phyloP scores from a whole-genome alignment of 192 early-diverging fungal genomes.

The Backusella tuberculispora region DNA sequence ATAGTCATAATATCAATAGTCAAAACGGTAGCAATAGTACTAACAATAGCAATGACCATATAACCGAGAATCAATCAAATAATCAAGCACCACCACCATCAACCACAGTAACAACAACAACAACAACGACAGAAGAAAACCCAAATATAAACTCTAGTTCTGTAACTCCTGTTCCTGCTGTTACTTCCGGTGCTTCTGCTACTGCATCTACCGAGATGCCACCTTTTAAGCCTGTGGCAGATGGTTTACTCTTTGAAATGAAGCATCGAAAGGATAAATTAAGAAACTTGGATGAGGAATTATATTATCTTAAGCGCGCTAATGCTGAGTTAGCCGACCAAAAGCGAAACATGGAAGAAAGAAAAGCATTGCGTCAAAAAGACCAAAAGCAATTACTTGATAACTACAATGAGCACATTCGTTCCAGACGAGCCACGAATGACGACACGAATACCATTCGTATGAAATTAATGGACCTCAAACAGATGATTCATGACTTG shows the following conservation, averaged over 20 bases:
- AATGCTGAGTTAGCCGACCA: not conserved
- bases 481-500: conserved; percentile 42
- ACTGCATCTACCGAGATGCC: conserved; percentile 16
- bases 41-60: not conserved
- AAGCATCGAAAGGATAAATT: conserved; percentile 7
- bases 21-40: not conserved
- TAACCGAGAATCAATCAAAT: not conserved
- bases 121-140: conserved; percentile 6
- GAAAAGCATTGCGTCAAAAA: conserved; percentile 5
- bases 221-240: conserved; percentile 1
- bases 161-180: not conserved
- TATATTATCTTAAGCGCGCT: not conserved
- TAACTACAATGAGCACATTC: conserved; percentile 38
- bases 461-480: conserved; percentile 41
- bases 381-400: conserved; percentile 28
- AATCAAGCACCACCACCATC: not conserved
- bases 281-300: conserved; percentile 2
- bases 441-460: conserved; percentile 49
- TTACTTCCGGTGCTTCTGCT: not conserved
- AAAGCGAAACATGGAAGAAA: not conserved
- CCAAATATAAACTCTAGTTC: not conserved
- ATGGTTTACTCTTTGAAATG: conserved; percentile 10
- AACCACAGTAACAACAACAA: not conserved
- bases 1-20: not conserved
- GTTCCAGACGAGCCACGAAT: conserved; percentile 48